Conservation (phyloP, 2,329 filamentous ascomycete species). For the Penicillium fuscoglaucum region DNA sequence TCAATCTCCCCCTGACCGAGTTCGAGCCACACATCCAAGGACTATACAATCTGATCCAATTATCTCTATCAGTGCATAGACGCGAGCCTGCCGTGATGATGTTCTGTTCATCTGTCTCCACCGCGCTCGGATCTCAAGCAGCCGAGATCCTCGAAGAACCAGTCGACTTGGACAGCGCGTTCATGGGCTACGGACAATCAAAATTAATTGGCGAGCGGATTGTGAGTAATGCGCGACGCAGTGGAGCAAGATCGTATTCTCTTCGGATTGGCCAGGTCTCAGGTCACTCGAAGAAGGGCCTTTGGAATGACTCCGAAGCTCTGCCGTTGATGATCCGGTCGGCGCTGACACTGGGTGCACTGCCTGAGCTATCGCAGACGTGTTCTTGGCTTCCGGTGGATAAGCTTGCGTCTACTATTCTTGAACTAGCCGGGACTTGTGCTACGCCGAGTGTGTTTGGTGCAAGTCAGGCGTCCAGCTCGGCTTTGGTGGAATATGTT, state of each 20-base stretch:
- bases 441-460: not conserved
- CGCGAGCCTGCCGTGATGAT: conserved; percentile 39
- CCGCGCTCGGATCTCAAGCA: conserved; percentile 25
- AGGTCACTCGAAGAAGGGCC: conserved; percentile 34
- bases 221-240: conserved; percentile 27
- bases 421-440: conserved; percentile 28
- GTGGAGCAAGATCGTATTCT: conserved; percentile 30
- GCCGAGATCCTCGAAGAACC: conserved; percentile 22
- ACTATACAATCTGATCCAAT: conserved; percentile 48
- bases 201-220: conserved; percentile 37
- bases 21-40: conserved; percentile 51
- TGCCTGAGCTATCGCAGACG: conserved; percentile 26
- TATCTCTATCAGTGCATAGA: conserved; percentile 44
- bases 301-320: conserved; percentile 39
- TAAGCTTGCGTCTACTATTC: conserved; percentile 27
- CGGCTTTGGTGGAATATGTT: not conserved
- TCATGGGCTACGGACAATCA: conserved; percentile 38
- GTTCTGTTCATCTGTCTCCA: conserved; percentile 56
- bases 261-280: conserved; percentile 40
- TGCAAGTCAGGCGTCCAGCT: conserved; percentile 1
- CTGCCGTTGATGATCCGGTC: conserved; percentile 37
- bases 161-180: conserved; percentile 15
- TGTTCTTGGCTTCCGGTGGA: conserved; percentile 39
- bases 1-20: conserved; percentile 51
- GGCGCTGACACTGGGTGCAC: conserved; percentile 27